Evolutionary conservation across 768 basidiomycete species (phyloP).

Genomic region (Rhodosporidiobolus sp.): DNA sequence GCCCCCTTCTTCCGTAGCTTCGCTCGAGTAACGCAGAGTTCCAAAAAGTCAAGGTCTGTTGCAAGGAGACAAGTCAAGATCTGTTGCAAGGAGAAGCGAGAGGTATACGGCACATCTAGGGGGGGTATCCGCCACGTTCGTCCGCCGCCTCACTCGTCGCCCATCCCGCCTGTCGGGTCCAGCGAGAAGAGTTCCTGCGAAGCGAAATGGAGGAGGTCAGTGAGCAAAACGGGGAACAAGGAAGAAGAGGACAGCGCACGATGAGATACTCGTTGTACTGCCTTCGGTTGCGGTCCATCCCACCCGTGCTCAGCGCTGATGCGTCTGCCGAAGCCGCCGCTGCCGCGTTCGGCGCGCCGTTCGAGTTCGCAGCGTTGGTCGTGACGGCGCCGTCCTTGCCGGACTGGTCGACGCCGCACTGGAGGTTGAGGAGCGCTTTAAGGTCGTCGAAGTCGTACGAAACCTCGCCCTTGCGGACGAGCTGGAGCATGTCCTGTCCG

Average conservation of each 20-base stretch:
- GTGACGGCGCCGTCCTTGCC: constrained; percentile 24
- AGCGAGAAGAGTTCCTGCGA: constrained; percentile 32
- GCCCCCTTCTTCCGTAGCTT: no score
- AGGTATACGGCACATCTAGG: background rate
- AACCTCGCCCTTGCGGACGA: constrained; percentile 59
- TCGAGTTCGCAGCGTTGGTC: background rate
- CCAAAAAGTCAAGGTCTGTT: no score
- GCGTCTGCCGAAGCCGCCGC: constrained; percentile 2
- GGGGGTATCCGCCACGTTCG: background rate
- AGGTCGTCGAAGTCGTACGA: constrained; percentile 86
- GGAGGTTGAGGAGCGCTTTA: constrained; percentile 81
- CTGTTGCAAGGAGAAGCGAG: background rate
- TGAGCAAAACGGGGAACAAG: background rate
- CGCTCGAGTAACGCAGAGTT: no score
- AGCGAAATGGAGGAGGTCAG: background rate
- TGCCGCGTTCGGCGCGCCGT: constrained; percentile 1
- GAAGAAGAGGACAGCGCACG: constrained; percentile 1
- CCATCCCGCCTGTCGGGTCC: constrained; percentile 29
- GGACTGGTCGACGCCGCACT: constrained; percentile 72
- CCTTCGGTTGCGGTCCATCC: constrained; percentile 18
- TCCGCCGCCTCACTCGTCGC: constrained; percentile 11
- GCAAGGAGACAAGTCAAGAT: no score
- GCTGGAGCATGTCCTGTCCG: constrained; percentile 78
- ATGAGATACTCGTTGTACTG: constrained; percentile 34
- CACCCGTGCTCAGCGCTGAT: background rate